Conservation (phyloP, 2,329 filamentous ascomycete genomes). For the Monilinia vaccinii-corymbosi region DNA sequence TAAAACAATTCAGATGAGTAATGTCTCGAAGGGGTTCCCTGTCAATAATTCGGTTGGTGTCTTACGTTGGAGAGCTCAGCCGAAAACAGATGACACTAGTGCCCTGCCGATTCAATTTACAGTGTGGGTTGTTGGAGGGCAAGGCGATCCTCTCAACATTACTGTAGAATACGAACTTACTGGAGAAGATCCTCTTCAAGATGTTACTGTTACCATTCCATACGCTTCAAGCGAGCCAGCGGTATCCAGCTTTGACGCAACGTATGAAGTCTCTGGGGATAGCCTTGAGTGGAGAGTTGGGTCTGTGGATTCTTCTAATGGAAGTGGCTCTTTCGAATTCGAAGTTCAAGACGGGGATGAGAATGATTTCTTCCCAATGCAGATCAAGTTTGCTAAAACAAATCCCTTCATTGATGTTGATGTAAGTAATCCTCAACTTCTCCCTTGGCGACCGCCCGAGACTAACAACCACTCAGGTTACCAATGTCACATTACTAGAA, state of each 20-base stretch:
- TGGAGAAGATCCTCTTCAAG: conserved; percentile 65
- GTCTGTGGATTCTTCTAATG: conserved; percentile 70
- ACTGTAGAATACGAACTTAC: conserved; percentile 95
- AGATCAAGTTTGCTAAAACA: conserved; percentile 76
- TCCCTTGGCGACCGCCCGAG: conserved; percentile 7
- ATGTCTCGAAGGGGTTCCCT: conserved; percentile 80
- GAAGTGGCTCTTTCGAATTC: conserved; percentile 86
- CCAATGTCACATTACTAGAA: conserved; percentile 60
- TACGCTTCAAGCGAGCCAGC: conserved; percentile 77
- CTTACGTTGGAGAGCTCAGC: conserved; percentile 81
- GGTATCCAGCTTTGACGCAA: conserved; percentile 86
- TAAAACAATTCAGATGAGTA: conserved; percentile 83
- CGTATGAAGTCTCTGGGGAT: conserved; percentile 89
- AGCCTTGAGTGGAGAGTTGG: conserved; percentile 92
- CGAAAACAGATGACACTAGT: conserved; percentile 69
- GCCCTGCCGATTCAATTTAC: conserved; percentile 91
- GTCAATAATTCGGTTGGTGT: conserved; percentile 91
- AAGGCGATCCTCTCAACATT: conserved; percentile 72
- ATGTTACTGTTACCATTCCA: conserved; percentile 82
- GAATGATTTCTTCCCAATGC: conserved; percentile 97
- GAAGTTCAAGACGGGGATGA: conserved; percentile 83
- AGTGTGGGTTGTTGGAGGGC: conserved; percentile 91
- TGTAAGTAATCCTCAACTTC: conserved; percentile 45
- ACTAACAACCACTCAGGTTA: conserved; percentile 43
- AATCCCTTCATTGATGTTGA: conserved; percentile 87